A percentile compares a stretch with the other conserved stretches of the same genome.
These are phyloP conservation scores for Avena sativa DNA, from an alignment of 176 grass and related monocot species.

Conservation along the genomic window DNA sequence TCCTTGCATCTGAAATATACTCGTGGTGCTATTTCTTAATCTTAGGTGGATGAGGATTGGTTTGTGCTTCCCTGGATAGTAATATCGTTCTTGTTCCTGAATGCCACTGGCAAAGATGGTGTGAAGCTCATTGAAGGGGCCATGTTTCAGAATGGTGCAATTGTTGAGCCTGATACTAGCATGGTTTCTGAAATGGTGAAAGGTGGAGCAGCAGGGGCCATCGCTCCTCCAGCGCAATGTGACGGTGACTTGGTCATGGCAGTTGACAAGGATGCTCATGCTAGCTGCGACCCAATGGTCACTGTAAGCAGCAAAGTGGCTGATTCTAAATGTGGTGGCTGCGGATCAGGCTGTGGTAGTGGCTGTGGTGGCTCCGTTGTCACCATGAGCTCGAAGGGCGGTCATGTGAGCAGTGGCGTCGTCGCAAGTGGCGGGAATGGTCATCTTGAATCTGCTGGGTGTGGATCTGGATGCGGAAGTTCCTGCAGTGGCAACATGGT, in stretches of 20 bases:
- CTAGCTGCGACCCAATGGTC: neutral
- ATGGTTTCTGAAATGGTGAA: constrained; percentile 20
- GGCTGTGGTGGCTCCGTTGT: constrained; percentile 33
- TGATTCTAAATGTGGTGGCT: neutral
- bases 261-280: constrained; percentile 6
- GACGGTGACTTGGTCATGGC: neutral
- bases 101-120: constrained; percentile 23
- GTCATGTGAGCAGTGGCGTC: neutral
- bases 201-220: constrained; percentile 1
- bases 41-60: constrained; percentile 62
- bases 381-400: neutral
- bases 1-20: neutral
- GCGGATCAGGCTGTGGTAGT: constrained; percentile 36
- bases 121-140: neutral
- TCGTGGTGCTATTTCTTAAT: constrained; percentile 16
- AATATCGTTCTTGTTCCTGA: constrained; percentile 39
- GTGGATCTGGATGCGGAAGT: constrained; percentile 10
- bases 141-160: constrained; percentile 26
- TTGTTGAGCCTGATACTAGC: neutral
- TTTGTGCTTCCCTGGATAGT: constrained; percentile 66
- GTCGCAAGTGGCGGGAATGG: neutral
- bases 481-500: constrained; percentile 20
- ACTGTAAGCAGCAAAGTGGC: neutral
- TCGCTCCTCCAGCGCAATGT: neutral
- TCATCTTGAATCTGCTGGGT: constrained; percentile 21